Conservation (phyloP, 495 filamentous ascomycete genomes). For the Tuber borchii region DNA sequence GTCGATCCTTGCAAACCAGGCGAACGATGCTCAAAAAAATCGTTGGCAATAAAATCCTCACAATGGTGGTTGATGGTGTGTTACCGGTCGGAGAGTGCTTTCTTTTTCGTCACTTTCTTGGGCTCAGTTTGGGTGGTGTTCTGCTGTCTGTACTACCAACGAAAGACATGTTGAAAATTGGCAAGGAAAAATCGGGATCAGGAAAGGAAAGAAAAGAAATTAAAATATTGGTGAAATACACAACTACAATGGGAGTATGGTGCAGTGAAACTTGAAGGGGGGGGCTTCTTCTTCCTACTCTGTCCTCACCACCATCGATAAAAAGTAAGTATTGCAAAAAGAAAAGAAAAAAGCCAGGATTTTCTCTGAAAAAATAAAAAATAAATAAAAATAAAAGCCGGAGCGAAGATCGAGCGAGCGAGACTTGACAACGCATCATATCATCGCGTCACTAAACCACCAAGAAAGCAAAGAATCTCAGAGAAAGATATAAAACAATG, state of each 20-base stretch:
- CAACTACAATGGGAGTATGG: neutral
- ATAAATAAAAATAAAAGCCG: slow-evolving; percentile 18
- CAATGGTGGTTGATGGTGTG: neutral
- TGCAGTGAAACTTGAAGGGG: neutral
- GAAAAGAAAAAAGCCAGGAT: neutral
- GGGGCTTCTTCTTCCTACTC: neutral
- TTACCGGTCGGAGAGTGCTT: neutral
- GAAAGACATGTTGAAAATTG: neutral
- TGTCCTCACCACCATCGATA: neutral
- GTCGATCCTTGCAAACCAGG: neutral
- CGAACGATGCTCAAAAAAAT: neutral
- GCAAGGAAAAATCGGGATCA: neutral
- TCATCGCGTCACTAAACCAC: slow-evolving; percentile 20
- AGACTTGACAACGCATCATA: slow-evolving; percentile 38
- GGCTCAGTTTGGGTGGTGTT: neutral
- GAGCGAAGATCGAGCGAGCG: slow-evolving; percentile 30
- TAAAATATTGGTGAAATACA: neutral
- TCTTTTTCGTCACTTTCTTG: neutral
- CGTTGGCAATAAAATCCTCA: neutral
- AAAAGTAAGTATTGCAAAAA: neutral
- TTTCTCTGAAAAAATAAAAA: slow-evolving; percentile 25
- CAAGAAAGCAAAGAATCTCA: neutral
- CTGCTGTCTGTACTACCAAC: neutral
- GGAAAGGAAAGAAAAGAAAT: neutral
- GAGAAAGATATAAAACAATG: neutral